phyloP scores from a whole-genome alignment of 2,329 filamentous ascomycete genomes.

The Plectosphaerella sp. region DNA sequence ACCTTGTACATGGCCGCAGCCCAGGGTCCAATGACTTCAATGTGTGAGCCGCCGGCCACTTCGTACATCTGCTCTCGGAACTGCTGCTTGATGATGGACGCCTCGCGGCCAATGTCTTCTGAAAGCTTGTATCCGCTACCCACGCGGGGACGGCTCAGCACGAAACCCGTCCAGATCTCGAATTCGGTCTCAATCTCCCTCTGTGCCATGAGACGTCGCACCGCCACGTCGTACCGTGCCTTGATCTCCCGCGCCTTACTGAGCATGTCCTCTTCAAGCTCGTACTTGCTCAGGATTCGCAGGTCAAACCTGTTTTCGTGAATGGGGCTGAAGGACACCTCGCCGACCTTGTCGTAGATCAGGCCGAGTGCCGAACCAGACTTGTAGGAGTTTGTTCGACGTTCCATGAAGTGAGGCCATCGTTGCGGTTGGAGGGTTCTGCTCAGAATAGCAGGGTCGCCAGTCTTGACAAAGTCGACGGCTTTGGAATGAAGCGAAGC shows the following conservation, averaged over 20 bases:
- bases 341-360: constrained; percentile 72
- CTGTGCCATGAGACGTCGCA: constrained; percentile 80
- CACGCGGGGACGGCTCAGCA: constrained; percentile 68
- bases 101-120: constrained; percentile 72
- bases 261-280: constrained; percentile 48
- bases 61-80: constrained; percentile 65
- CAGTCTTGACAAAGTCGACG: constrained; percentile 93
- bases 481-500: constrained; percentile 83
- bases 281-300: constrained; percentile 63
- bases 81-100: constrained; percentile 59
- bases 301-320: constrained; percentile 71
- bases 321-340: constrained; percentile 66
- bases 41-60: constrained; percentile 55
- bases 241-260: constrained; percentile 64
- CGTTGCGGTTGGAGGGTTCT: constrained; percentile 51
- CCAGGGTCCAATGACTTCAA: constrained; percentile 64
- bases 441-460: constrained; percentile 67
- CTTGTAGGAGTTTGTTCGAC: constrained; percentile 48
- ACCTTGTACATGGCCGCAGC: constrained; percentile 85
- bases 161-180: constrained; percentile 85
- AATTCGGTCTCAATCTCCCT: constrained; percentile 83
- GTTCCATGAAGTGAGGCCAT: constrained; percentile 82
- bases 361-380: constrained; percentile 72
- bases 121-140: constrained; percentile 80
- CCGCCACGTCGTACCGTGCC: constrained; percentile 67